Evolutionary conservation across 1,139 yeast genomes (phyloP).

Genomic region (Sugiyamaella japonica): DNA sequence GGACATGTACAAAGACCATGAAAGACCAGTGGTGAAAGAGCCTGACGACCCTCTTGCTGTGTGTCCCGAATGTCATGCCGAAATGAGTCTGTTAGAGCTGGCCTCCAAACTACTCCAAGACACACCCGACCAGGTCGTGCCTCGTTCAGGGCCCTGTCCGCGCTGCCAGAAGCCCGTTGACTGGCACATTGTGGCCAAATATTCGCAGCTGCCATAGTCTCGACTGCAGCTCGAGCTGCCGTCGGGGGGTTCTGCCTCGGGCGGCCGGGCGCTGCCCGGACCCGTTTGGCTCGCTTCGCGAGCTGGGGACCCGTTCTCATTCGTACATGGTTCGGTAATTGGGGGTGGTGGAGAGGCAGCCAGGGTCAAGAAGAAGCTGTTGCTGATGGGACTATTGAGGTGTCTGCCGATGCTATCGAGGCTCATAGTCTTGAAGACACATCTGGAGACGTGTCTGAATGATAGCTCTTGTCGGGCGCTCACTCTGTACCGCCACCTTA

Average conservation of each 20-base stretch:
- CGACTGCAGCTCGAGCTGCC: too few species aligned
- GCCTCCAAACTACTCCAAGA: constrained; percentile 18
- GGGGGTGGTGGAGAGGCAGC: constrained; percentile 23
- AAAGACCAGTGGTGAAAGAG: neutral
- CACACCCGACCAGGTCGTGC: constrained; percentile 21
- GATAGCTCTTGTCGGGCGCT: constrained; percentile 15
- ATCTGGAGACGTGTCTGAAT: constrained; percentile 14
- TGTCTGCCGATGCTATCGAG: constrained; percentile 20
- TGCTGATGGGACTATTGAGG: constrained; percentile 21
- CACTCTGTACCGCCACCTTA: constrained; percentile 1
- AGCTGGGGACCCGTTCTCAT: constrained; percentile 51
- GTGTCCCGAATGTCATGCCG: constrained; percentile 17
- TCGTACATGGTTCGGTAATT: constrained; percentile 66
- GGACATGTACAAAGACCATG: neutral
- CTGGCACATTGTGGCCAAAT: constrained; percentile 23
- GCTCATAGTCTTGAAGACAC: constrained; percentile 32
- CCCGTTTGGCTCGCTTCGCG: neutral
- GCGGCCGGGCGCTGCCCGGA: neutral
- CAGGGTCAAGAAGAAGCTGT: constrained; percentile 25
- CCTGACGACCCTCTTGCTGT: neutral
- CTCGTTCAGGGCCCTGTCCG: constrained; percentile 24
- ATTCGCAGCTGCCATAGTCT: constrained; percentile 10
- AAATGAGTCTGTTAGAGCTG: constrained; percentile 20
- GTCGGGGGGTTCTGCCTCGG: too few species aligned
- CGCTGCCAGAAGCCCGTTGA: constrained; percentile 15